Conservation (phyloP, 2,329 filamentous ascomycete species). For the Didymella segeticola region DNA sequence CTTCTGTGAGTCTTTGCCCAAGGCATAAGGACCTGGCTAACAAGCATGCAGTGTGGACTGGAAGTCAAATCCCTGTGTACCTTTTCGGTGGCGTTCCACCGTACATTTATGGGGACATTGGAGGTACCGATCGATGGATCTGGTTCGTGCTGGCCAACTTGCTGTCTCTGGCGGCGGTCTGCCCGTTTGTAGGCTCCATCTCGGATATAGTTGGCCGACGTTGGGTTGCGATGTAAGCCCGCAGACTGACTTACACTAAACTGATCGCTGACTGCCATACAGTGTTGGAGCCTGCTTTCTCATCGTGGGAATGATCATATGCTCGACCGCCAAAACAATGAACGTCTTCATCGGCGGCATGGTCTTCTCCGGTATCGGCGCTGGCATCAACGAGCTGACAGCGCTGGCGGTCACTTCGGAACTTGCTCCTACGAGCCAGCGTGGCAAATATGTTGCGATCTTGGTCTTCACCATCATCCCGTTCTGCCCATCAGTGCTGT, state of each 20-base stretch:
- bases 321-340: conserved; percentile 35
- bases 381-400: conserved; percentile 72
- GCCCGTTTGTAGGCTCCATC: conserved; percentile 66
- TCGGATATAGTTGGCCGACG: conserved; percentile 41
- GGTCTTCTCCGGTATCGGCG: conserved; percentile 67
- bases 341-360: conserved; percentile 37
- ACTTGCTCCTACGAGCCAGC: conserved; percentile 68
- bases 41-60: conserved; percentile 58
- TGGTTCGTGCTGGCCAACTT: conserved; percentile 61
- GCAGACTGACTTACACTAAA: too few species aligned
- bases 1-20: conserved; percentile 9
- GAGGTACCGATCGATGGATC: conserved; percentile 65
- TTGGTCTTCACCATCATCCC: conserved; percentile 68
- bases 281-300: conserved; percentile 40
- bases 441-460: conserved; percentile 67
- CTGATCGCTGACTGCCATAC: too few species aligned
- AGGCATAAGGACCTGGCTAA: neutral
- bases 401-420: conserved; percentile 72
- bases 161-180: conserved; percentile 61
- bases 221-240: conserved; percentile 42
- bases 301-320: conserved; percentile 44
- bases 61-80: conserved; percentile 64
- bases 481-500: conserved; percentile 67
- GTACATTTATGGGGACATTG: conserved; percentile 66
- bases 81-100: conserved; percentile 37